Evolutionary conservation across 2,329 filamentous ascomycete genomes (phyloP).

Genomic region (Fusarium pininemorale): DNA sequence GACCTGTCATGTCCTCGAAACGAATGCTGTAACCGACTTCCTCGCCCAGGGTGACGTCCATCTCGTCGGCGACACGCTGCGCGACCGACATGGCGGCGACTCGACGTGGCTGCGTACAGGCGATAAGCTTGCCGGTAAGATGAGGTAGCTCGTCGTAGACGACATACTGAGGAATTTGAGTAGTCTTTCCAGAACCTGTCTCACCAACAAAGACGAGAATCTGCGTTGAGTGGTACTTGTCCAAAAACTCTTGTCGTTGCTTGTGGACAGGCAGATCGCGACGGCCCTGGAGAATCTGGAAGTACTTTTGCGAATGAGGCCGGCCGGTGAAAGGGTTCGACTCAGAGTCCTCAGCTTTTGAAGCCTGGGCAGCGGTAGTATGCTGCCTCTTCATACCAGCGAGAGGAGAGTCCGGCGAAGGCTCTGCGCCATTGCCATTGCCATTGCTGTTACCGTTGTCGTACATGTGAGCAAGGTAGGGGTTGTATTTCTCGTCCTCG

Average conservation of each 20-base stretch:
- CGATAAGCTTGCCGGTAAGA: slow-evolving; percentile 85
- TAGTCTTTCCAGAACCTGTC: slow-evolving; percentile 99
- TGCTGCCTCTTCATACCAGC: slow-evolving; percentile 77
- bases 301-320: slow-evolving; percentile 83
- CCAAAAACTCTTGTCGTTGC: slow-evolving; percentile 91
- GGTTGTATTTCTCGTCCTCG: slow-evolving; percentile 65
- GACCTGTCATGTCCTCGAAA: slow-evolving; percentile 93
- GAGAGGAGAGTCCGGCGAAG: slow-evolving; percentile 60
- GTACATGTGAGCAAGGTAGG: slow-evolving; percentile 92
- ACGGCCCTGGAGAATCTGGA: slow-evolving; percentile 85
- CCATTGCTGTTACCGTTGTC: slow-evolving; percentile 56
- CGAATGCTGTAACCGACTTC: slow-evolving; percentile 99
- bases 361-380: slow-evolving; percentile 80
- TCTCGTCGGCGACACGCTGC: slow-evolving; percentile 95
- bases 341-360: slow-evolving; percentile 79
- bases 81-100: slow-evolving; percentile 99
- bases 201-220: slow-evolving; percentile 99
- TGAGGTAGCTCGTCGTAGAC: slow-evolving; percentile 96
- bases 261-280: slow-evolving; percentile 90
- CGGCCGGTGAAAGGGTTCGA: slow-evolving; percentile 86
- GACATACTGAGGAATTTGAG: slow-evolving; percentile 98
- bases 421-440: slow-evolving; percentile 50
- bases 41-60: slow-evolving; percentile 91
- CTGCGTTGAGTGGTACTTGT: slow-evolving; percentile 91
- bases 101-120: slow-evolving; percentile 96